These are phyloP conservation scores for Boletus tomentosulus DNA, from an alignment of 768 basidiomycete species.

Conservation along the genomic window DNA sequence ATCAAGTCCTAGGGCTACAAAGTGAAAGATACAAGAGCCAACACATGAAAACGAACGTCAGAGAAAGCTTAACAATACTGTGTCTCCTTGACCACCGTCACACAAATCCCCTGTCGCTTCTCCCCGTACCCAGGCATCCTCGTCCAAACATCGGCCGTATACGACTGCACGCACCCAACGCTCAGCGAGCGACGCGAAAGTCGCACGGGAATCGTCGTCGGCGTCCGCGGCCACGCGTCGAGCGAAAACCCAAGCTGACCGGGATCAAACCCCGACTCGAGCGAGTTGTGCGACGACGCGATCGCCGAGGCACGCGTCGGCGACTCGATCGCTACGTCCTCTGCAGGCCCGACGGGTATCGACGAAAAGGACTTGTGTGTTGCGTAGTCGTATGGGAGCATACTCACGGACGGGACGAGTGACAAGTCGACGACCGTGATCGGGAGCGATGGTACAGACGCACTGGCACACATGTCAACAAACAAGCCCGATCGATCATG, in stretches of 20 bases:
- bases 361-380: no score
- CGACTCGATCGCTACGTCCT: slow-evolving; percentile 20
- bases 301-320: slow-evolving; percentile 18
- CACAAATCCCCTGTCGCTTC: slow-evolving; percentile 34
- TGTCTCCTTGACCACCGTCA: slow-evolving; percentile 44
- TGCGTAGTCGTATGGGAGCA: slow-evolving; percentile 3
- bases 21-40: no score
- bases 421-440: no score
- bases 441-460: slow-evolving; percentile 5
- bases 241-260: slow-evolving; percentile 4
- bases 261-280: slow-evolving; percentile 26
- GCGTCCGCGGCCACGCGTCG: slow-evolving; percentile 23
- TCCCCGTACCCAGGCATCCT: neutral
- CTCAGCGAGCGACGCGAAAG: no score
- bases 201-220: no score
- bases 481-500: neutral
- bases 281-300: slow-evolving; percentile 32
- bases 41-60: neutral
- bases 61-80: neutral
- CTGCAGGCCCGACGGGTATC: neutral
- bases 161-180: slow-evolving; percentile 16
- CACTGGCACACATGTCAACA: slow-evolving; percentile 14
- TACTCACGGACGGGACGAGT: no score
- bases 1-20: slow-evolving; percentile 22
- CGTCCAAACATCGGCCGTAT: no score